Percentiles rank a stretch among this genome's conserved stretches.
These are phyloP conservation scores for Ceratocystis harringtonii DNA, from an alignment of 2,329 filamentous ascomycete genomes.

Conservation along the genomic window DNA sequence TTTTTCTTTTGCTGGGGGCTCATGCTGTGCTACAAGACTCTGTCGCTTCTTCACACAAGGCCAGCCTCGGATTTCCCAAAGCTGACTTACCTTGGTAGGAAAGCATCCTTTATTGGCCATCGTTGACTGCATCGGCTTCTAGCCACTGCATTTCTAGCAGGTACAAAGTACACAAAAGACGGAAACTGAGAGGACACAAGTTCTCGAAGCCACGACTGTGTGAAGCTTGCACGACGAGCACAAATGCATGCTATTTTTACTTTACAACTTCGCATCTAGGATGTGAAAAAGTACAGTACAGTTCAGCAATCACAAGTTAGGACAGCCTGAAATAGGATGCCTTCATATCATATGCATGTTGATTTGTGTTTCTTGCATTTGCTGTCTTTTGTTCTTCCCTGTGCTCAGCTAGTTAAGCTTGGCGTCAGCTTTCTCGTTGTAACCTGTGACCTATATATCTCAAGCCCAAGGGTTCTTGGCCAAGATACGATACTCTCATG, in stretches of 20 bases:
- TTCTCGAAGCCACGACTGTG: not conserved
- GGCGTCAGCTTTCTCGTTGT: not conserved
- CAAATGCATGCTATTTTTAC: not conserved
- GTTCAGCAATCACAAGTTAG: too few species aligned
- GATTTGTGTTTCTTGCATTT: slow-evolving; percentile 2
- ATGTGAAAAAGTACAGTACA: not conserved
- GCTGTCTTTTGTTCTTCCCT: not conserved
- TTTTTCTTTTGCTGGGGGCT: not conserved
- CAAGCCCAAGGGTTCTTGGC: too few species aligned
- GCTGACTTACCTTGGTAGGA: not conserved
- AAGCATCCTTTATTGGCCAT: not conserved
- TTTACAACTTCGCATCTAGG: too few species aligned
- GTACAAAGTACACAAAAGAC: not conserved
- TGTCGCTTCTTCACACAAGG: slow-evolving; percentile 9
- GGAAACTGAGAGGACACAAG: not conserved
- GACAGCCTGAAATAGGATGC: not conserved
- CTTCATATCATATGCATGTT: not conserved
- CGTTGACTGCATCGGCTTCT: not conserved
- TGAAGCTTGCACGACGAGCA: not conserved
- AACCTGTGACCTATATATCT: too few species aligned
- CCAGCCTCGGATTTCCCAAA: not conserved
- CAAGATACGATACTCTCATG: too few species aligned
- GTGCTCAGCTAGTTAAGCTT: not conserved
- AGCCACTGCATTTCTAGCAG: not conserved
- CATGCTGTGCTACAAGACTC: slow-evolving; percentile 4